Evolutionary conservation across 228 moss, liverwort and hornwort genomes (phyloP), one percentile per base, ranked within the genome.

Genomic region (Sphagnum magellanicum): DNA sequence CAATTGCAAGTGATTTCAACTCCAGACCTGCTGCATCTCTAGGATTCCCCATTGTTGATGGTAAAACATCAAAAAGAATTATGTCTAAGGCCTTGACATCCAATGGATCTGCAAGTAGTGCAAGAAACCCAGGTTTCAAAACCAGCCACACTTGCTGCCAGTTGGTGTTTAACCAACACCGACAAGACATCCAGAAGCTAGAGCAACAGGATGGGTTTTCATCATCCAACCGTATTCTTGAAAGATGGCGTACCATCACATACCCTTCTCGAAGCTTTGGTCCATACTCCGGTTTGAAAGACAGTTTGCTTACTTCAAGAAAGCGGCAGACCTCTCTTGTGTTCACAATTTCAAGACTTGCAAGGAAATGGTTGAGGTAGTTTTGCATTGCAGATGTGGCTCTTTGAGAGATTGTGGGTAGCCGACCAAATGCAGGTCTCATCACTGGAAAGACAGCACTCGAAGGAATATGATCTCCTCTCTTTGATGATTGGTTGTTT

Each of bases 131-230:
- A 16, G 80, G 75, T 70, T 84, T 84, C 52, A 84, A 74, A 16
- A 80, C 83, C 12, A 70, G 79, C 83, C 83, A 84, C 50, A 84
- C 83, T 65, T 84, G 80, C 65, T 84, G 80, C 83, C 83, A 84
- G 51, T 77, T 77, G 52, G 75, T 67, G 10, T 75, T 84, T 60
- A 77, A 83, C 62, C 80, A 84, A 63, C 83, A 84, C 72, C 77
- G 77, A 73, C 80, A 84, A 47, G 80, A 71, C 70, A 72, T 74
- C 75, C 74, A 80, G 75, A 79, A 70, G 8, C 57, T 72, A 51
- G 68, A 68, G 49, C 80, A 80, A 5, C 77, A 77, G 12, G 74
- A 74, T 32, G 67, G 53, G 46, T 62, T 72, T 59, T 80, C 80
- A 61, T 80, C 80, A 17, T 77, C 61, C 55, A 77, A 59, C 60